phyloP scores from a whole-genome alignment of 2,329 filamentous ascomycete genomes.

The Fusarium sp. region DNA sequence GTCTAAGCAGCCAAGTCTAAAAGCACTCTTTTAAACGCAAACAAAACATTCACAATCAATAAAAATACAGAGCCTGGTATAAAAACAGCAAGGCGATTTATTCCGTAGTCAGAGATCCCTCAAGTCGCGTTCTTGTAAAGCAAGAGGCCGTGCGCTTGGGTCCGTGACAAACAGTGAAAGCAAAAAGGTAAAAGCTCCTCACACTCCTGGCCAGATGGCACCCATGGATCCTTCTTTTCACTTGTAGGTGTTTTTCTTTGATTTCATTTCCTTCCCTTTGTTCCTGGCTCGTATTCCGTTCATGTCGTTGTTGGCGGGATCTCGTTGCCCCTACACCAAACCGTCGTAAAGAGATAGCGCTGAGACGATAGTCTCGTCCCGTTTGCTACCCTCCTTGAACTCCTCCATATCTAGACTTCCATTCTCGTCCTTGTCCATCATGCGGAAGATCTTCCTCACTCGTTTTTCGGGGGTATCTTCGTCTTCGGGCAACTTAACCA shows the following conservation, averaged over 20 bases:
- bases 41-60: background rate
- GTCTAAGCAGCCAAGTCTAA: background rate
- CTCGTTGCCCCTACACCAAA: slow-evolving; percentile 70
- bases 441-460: slow-evolving; percentile 96
- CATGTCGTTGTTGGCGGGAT: background rate
- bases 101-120: slow-evolving; percentile 42
- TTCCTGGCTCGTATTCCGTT: slow-evolving; percentile 1
- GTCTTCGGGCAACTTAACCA: slow-evolving; percentile 98
- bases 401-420: slow-evolving; percentile 96
- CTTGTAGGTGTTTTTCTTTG: slow-evolving; percentile 30
- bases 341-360: slow-evolving; percentile 96
- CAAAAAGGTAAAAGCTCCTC: slow-evolving; percentile 44
- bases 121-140: slow-evolving; percentile 25
- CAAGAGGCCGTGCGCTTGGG: slow-evolving; percentile 28
- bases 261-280: background rate
- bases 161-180: slow-evolving; percentile 35
- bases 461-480: slow-evolving; percentile 99
- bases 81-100: slow-evolving; percentile 27
- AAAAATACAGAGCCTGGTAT: background rate
- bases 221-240: slow-evolving; percentile 33
- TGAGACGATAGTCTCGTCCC: slow-evolving; percentile 98
- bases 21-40: background rate
- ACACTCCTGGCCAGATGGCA: slow-evolving; percentile 41
- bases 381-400: slow-evolving; percentile 99
- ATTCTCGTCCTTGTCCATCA: slow-evolving; percentile 99